Evolutionary conservation across 306 rosid species (phyloP), one percentile per base, ranked within the genome.

Genomic region (Urtica urens): DNA sequence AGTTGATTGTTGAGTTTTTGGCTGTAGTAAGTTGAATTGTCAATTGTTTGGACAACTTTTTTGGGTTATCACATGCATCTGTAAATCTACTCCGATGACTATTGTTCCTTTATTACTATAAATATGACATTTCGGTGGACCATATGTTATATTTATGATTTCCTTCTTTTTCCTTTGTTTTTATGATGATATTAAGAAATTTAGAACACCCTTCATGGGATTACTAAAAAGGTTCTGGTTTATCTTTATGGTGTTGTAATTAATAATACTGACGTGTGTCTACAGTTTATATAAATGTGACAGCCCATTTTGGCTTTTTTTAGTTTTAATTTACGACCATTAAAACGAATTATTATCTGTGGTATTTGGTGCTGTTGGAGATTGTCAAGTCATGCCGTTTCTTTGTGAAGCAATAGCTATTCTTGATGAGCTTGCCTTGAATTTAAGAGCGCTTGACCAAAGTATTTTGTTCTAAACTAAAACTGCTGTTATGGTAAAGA

Each of bases 11-110:
- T 35, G 35, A 26, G 14, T 31, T 18, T 23, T 57, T 35, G 50
- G 64, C 46, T 58, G 54, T 35, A 18, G 25, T 34, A 46, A 39
- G 40, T 52, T 23, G 55, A 50, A 50, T 31, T 10, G 19, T 30
- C 25, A 19, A 23, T 44, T 44, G 49, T 16, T 20, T 10, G 49
- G 5, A 0, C 10, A 26, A 1, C 17, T 44, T 44, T 44, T 22
- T 23, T 44, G 2, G 49, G 10, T 16, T 16, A 44, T n/a, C 26
- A 44, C 25, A 44, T 19, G 27, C 25, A 10, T 11, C 24, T 44
- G 13, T 35, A 35, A 10, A 44, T 44, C 27, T 10, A 20, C 19
- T 40, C 23, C 23, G 23, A 44, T 1, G 3, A 12, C n/a, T 19
- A 22, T 44, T 10, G 13, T 44, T 1, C 12, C 3, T 17, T 40